Evolutionary conservation across 495 filamentous ascomycete species (phyloP).

Genomic region (Bathelium albidoporum): DNA sequence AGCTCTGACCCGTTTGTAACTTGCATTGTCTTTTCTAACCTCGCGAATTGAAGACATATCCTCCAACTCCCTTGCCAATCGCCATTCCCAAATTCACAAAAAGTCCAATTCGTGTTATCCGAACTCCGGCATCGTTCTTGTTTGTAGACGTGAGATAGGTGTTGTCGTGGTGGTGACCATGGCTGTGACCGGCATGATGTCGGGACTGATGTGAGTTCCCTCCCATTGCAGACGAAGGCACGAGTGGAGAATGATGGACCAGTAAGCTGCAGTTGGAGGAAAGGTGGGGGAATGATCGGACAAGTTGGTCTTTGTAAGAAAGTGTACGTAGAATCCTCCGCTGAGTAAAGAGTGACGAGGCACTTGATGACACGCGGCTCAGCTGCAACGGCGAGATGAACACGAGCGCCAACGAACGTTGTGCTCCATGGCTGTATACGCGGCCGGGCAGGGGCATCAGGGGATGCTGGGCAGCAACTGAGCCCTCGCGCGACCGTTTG

Average conservation of each 20-base stretch:
- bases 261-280: neutral
- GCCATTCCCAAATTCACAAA: slow-evolving; percentile 92
- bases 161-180: slow-evolving; percentile 72
- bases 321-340: neutral
- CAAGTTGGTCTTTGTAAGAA: neutral
- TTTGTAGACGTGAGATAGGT: slow-evolving; percentile 78
- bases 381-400: neutral
- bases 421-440: neutral
- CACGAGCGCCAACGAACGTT: neutral
- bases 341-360: neutral
- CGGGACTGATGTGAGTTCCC: slow-evolving; percentile 30
- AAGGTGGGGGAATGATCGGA: neutral
- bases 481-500: neutral
- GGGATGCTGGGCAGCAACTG: neutral
- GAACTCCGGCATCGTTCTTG: slow-evolving; percentile 85
- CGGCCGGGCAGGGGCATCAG: neutral
- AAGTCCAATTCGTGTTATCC: slow-evolving; percentile 86
- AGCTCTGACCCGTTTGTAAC: neutral
- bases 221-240: neutral
- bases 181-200: slow-evolving; percentile 40
- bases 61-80: slow-evolving; percentile 79
- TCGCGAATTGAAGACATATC: slow-evolving; percentile 89
- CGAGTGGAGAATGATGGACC: neutral
- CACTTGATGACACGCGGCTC: neutral
- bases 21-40: slow-evolving; percentile 21